These are phyloP conservation scores for Isoetes engelmannii DNA, from an alignment of 83 land plant genomes.

Conservation along the genomic window DNA sequence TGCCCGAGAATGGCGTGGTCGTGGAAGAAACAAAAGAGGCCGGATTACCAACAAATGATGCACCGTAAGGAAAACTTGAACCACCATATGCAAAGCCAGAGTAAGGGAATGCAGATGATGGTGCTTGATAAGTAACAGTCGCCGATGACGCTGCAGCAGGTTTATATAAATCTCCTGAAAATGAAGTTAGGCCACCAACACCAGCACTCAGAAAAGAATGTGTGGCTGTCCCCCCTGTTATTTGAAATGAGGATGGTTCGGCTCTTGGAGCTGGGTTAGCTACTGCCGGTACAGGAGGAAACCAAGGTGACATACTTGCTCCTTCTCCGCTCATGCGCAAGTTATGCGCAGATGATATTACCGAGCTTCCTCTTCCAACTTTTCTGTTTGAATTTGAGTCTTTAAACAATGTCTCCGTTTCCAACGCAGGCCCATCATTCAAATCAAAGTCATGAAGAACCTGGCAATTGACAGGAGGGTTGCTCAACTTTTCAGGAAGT, in stretches of 20 bases:
- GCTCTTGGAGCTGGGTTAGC: constrained; percentile 21
- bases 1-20: constrained; percentile 10
- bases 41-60: neutral
- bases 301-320: constrained; percentile 23
- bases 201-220: constrained; percentile 25
- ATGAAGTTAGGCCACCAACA: constrained; percentile 13
- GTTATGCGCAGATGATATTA: constrained; percentile 7
- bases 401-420: constrained; percentile 14
- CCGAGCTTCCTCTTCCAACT: constrained; percentile 7
- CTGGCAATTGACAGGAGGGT: constrained; percentile 7
- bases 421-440: constrained; percentile 28
- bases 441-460: constrained; percentile 21
- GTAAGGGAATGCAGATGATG: constrained; percentile 13
- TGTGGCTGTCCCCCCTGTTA: constrained; percentile 19
- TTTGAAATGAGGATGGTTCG: neutral
- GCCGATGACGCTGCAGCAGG: constrained; percentile 12
- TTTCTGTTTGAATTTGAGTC: constrained; percentile 13
- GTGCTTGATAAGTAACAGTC: constrained; percentile 18
- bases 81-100: neutral
- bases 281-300: constrained; percentile 18
- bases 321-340: constrained; percentile 19
- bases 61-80: constrained; percentile 2
- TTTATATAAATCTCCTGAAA: constrained; percentile 16
- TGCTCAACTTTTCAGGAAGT: constrained; percentile 12
- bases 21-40: constrained; percentile 12